phyloP scores from a whole-genome alignment of 2,329 filamentous ascomycete species.

The Xylaria polymorpha region DNA sequence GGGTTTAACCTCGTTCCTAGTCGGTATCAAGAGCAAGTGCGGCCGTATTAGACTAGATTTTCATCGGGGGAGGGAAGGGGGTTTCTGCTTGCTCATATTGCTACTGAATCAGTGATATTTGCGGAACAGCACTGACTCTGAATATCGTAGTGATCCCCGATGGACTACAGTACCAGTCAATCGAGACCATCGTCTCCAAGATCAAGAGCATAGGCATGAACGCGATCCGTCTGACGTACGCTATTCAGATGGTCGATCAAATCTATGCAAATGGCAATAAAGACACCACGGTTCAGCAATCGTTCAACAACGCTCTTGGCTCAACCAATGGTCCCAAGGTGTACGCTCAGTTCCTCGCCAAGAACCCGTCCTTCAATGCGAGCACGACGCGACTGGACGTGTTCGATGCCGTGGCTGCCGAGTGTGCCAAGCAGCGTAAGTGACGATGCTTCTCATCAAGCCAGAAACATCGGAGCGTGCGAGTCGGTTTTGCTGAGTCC shows the following conservation, averaged over 20 bases:
- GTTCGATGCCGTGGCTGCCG: slow-evolving; percentile 71
- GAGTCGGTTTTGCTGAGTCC: slow-evolving; percentile 11
- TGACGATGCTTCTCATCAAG: neutral
- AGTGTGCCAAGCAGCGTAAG: slow-evolving; percentile 61
- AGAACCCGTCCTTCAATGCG: slow-evolving; percentile 67
- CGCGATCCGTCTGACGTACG: slow-evolving; percentile 70
- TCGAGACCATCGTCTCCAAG: slow-evolving; percentile 64
- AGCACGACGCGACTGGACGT: slow-evolving; percentile 61
- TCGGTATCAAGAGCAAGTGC: neutral
- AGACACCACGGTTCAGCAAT: slow-evolving; percentile 59
- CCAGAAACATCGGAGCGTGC: neutral
- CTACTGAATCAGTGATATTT: neutral
- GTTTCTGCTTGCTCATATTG: neutral
- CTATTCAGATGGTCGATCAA: slow-evolving; percentile 73
- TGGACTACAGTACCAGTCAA: slow-evolving; percentile 70
- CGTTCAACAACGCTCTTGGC: slow-evolving; percentile 61
- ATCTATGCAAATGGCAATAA: slow-evolving; percentile 61
- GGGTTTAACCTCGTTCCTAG: neutral
- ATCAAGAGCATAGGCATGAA: slow-evolving; percentile 72
- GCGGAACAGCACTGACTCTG: slow-evolving; percentile 9
- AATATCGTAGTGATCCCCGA: slow-evolving; percentile 65
- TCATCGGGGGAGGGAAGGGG: neutral
- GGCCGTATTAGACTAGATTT: neutral
- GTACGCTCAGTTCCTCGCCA: slow-evolving; percentile 62
- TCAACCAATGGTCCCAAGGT: slow-evolving; percentile 63